Base-by-base conservation (phyloP, 2,329 filamentous ascomycete species). In the Fusarium nygamai region DNA sequence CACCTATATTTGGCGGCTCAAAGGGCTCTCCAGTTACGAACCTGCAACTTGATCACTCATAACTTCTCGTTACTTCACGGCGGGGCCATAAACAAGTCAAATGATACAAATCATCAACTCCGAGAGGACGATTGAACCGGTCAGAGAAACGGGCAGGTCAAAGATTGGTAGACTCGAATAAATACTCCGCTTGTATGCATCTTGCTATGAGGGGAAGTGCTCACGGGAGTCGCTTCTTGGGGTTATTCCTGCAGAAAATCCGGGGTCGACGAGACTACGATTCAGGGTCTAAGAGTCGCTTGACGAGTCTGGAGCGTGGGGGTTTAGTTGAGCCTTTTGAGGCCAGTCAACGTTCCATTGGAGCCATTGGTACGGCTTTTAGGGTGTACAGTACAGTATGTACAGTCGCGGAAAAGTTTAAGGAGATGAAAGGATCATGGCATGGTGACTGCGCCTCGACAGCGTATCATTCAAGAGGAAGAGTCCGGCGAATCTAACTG, bases 191-290 rank as follows among this genome's bases (percentile, higher is more conserved):
- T 61, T 56, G 41, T 47, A 58, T 75, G 74, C 76, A 64, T 77
- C 57, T 64, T 53, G 39, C 51, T 60, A 64, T 63, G 62, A 59
- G 62, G 67, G 61, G 57, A 59, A 61, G 44, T 53, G 62, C 62
- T 64, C 64, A 77, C 69, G 70, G 64, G 73, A 66, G 70, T 56
- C 71, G 38, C 53, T 47, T 38, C 29, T 71, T 61, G 67, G 56
- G 61, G 64, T 63, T 56, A 61, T 63, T 38, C 53, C 43, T 69
- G 66, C 74, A 72, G 70, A 53, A 71, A 76, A 78, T 71, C 76
- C 51, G 76, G 74, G 72, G 76, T 77, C 64, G 59, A 68, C 33
- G 48, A 61, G 61, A 61, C 63, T 64, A 46, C 67, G 61, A 61
- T 66, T 61, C 62, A 71, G 66, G 61, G 54, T 61, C 63, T 72